These are phyloP conservation scores for Vachellia collinsii DNA, from an alignment of 306 rosid species.

Conservation along the genomic window DNA sequence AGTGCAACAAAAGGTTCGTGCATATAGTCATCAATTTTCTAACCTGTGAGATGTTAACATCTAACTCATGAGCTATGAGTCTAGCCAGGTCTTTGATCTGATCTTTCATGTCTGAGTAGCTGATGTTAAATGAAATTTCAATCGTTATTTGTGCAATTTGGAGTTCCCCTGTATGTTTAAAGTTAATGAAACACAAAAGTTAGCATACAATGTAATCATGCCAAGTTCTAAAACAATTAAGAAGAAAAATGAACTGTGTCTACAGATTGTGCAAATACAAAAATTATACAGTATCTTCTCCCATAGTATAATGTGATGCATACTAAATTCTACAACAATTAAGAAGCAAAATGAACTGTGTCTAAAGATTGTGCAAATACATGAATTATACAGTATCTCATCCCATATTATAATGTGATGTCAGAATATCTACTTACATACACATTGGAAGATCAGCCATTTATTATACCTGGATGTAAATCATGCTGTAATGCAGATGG, in stretches of 20 bases:
- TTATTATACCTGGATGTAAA: conserved; percentile 57
- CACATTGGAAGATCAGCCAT: conserved; percentile 29
- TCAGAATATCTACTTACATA: conserved; percentile 3
- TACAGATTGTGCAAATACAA: neutral
- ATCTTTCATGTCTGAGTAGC: conserved; percentile 73
- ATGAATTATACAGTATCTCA: neutral
- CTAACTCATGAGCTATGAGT: conserved; percentile 73
- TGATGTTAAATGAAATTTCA: conserved; percentile 65
- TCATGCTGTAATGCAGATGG: conserved; percentile 58
- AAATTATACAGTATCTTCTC: neutral
- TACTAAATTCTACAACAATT: conserved; percentile 24
- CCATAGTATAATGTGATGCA: conserved; percentile 24
- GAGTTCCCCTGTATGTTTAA: conserved; percentile 61
- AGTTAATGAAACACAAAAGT: conserved; percentile 26
- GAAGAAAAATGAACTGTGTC: conserved; percentile 20
- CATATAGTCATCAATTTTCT: conserved; percentile 36
- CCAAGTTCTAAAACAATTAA: conserved; percentile 21
- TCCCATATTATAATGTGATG: conserved; percentile 26
- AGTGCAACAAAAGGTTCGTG: conserved; percentile 12
- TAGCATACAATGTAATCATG: conserved; percentile 26
- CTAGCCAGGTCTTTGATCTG: conserved; percentile 59
- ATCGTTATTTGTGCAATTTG: conserved; percentile 70
- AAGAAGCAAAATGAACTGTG: conserved; percentile 13
- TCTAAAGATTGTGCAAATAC: neutral
- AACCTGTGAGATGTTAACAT: conserved; percentile 80